Base-by-base conservation (phyloP, 371 early-diverging fungal genomes). In the Mucor velutinosus region DNA sequence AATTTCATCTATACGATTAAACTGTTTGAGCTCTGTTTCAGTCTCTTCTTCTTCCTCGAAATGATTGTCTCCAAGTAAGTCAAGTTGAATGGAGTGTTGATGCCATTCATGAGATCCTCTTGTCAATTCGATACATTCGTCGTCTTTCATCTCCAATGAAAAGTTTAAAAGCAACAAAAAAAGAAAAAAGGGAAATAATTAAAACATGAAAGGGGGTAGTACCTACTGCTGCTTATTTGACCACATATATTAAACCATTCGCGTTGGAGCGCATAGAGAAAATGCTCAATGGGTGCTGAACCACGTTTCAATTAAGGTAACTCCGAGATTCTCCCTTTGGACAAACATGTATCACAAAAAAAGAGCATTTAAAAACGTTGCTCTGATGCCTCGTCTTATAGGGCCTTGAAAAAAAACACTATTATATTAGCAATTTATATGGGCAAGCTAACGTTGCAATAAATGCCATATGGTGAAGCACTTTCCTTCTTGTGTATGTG, bases 1-100 rank as follows among this genome's bases (percentile, higher is more conserved):
- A 27, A 64, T 67, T 65, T 81, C 79, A 14, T 66, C 62, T 49
- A 32, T 33, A 64, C 65, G 35, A 43, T 62, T 59, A 23, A 30
- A 15, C 21, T 21, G 32, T 49, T 64, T 32, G 8, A 19, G n/a
- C 10, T 55, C 57, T 51, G 51, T 14, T 14, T 37, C 37, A 37
- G 15, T 49, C 49, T 23, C 25, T 19, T 55, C 37, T 12, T 47
- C 55, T 61, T 61, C 62, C 19, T 30, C 25, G 32, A 45, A 27
- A 32, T 8, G 4, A 7, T 51, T 21, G 17, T 32, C 29, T 51
- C 51, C 51, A 8, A 49, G 47, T 49, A 12, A 15, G 19, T 32
- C 32, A 29, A 56, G 56, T 12, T 29, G 30, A 56, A 56, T 56
- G n/a, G 56, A 56, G 4, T 56, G 56, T 17, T 32, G 47, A 25